Percentiles rank a stretch among this genome's conserved stretches.
Conservation (phyloP, 2,329 filamentous ascomycete species). For the Dactylellina parvicollis region DNA sequence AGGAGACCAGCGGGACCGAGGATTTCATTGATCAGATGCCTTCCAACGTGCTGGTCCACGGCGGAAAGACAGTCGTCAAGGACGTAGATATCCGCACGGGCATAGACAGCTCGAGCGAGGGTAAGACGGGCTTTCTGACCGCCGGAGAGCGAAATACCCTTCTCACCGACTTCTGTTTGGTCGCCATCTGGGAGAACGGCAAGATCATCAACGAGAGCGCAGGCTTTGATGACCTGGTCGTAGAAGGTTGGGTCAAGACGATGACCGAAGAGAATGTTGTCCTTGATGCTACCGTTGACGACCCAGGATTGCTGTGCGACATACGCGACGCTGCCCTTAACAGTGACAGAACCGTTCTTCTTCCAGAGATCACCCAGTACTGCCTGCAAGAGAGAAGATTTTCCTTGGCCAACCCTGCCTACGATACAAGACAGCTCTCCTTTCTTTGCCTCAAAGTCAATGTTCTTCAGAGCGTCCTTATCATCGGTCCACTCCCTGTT, state of each 20-base stretch:
- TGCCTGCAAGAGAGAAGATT: constrained; percentile 89
- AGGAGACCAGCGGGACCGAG: constrained; percentile 85
- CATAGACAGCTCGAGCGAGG: constrained; percentile 92
- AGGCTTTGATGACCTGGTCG: constrained; percentile 89
- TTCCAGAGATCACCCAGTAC: constrained; percentile 94
- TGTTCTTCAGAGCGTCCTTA: constrained; percentile 77
- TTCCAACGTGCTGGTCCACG: constrained; percentile 96
- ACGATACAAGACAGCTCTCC: constrained; percentile 93
- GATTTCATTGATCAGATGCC: constrained; percentile 93
- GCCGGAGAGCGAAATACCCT: constrained; percentile 87
- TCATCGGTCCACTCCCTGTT: constrained; percentile 67
- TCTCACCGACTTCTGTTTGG: constrained; percentile 94
- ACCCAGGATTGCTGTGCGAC: constrained; percentile 95
- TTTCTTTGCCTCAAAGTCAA: constrained; percentile 88
- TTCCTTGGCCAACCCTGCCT: constrained; percentile 91
- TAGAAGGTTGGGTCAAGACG: constrained; percentile 94
- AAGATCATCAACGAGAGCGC: constrained; percentile 90
- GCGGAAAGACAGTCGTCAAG: constrained; percentile 94
- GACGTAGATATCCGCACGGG: constrained; percentile 93
- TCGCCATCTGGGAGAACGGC: constrained; percentile 92
- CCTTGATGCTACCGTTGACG: constrained; percentile 95
- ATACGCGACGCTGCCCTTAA: constrained; percentile 86
- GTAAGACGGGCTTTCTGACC: constrained; percentile 95
- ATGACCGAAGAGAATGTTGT: constrained; percentile 97
- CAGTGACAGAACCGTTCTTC: constrained; percentile 79